These are phyloP conservation scores for Uronychia setigera DNA, from an alignment of 73 alveolate genomes.

Conservation along the genomic window DNA sequence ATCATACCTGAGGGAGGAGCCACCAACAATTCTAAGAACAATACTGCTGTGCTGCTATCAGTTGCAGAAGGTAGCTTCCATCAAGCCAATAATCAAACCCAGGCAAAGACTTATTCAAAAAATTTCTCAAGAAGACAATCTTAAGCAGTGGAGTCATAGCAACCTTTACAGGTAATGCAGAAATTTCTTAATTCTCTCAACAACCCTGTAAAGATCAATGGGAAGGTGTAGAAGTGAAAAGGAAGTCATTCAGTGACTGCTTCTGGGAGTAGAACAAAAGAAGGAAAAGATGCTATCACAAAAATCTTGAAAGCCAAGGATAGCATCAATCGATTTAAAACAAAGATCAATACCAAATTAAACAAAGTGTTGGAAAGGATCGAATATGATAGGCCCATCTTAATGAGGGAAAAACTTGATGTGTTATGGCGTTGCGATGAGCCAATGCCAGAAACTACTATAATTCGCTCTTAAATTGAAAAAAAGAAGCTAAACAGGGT, in stretches of 20 bases:
- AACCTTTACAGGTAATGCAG: background rate
- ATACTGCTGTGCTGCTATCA: too few species aligned
- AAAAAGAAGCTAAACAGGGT: constrained; percentile 20
- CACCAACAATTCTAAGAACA: too few species aligned
- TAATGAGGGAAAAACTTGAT: constrained; percentile 52
- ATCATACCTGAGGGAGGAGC: too few species aligned
- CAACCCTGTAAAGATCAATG: background rate
- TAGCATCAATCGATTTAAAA: background rate
- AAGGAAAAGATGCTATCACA: background rate
- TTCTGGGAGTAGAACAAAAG: too few species aligned
- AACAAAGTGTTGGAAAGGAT: constrained; percentile 41
- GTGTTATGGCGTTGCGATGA: constrained; percentile 33
- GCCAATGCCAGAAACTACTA: constrained; percentile 21
- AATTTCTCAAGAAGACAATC: too few species aligned
- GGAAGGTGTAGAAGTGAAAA: background rate
- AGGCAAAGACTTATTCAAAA: too few species aligned
- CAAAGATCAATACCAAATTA: constrained; percentile 28
- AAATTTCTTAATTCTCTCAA: background rate
- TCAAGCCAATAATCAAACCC: too few species aligned
- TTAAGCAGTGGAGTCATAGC: too few species aligned
- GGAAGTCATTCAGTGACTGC: background rate
- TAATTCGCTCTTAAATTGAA: constrained; percentile 3
- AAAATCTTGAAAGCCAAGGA: background rate
- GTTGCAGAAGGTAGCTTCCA: too few species aligned
- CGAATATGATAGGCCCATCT: constrained; percentile 48